Conservation (phyloP, 2,329 filamentous ascomycete species). For the Alternaria triticimaculans region DNA sequence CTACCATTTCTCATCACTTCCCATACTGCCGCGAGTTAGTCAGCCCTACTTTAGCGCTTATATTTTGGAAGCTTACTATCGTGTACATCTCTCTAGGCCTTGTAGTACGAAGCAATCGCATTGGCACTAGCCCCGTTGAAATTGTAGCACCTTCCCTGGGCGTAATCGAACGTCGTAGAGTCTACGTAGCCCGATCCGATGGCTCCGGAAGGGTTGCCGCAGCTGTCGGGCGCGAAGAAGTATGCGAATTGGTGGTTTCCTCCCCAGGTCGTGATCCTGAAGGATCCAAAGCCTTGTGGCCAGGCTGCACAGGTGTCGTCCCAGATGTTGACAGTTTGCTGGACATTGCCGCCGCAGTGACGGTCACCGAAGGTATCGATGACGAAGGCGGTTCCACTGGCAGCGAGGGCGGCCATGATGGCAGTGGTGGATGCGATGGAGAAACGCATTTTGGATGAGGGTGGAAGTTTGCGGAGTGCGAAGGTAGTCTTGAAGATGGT, state of each 20-base stretch:
- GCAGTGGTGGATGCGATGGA: not conserved
- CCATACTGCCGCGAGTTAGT: not conserved
- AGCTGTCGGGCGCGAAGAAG: slow-evolving; percentile 5
- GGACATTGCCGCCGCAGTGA: not conserved
- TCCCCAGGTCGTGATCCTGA: not conserved
- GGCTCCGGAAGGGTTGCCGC: not conserved
- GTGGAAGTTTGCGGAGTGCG: not conserved
- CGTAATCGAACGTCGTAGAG: not conserved
- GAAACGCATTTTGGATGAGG: not conserved
- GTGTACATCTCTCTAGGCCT: not conserved
- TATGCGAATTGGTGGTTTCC: not conserved
- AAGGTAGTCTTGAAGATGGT: not conserved
- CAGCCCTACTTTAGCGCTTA: not conserved
- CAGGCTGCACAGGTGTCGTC: slow-evolving; percentile 8
- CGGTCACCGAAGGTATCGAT: not conserved
- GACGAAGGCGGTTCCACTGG: not conserved
- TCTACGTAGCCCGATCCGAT: not conserved
- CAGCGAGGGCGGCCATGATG: not conserved
- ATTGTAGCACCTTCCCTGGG: not conserved
- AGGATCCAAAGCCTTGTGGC: slow-evolving; percentile 3
- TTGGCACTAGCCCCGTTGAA: not conserved
- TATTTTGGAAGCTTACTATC: not conserved
- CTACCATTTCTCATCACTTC: not conserved
- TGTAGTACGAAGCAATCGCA: slow-evolving; percentile 4
- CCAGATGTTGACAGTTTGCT: slow-evolving; percentile 1